These are phyloP conservation scores for Hibiscus tridactylites DNA, from an alignment of 345 rosid species.

Conservation along the genomic window DNA sequence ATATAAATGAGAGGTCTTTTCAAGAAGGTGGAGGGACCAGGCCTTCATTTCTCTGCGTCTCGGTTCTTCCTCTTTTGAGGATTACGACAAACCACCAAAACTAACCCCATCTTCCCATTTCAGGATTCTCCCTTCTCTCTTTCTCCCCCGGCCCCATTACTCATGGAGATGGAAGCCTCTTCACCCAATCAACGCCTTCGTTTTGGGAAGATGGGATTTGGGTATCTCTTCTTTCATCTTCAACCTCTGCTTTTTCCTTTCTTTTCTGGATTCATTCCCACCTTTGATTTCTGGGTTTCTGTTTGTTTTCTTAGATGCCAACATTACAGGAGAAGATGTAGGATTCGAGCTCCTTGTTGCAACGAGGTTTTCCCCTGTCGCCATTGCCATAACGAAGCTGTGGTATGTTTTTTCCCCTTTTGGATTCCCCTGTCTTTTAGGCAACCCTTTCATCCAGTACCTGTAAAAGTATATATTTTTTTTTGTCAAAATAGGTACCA, in stretches of 20 bases:
- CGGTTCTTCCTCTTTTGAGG: conserved; percentile 6
- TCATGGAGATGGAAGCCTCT: conserved; percentile 63
- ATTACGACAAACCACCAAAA: conserved; percentile 10
- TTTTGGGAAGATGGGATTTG: conserved; percentile 93
- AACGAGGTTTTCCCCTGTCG: conserved; percentile 87
- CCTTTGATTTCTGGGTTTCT: neutral
- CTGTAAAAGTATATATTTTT: too few relatives aligned
- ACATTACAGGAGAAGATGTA: conserved; percentile 91
- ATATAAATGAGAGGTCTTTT: neutral
- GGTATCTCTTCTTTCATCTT: conserved; percentile 33
- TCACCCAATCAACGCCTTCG: conserved; percentile 58
- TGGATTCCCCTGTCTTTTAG: neutral
- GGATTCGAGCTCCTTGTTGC: conserved; percentile 91
- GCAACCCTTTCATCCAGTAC: too few relatives aligned
- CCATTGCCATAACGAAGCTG: conserved; percentile 89
- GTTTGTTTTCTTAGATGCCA: conserved; percentile 46
- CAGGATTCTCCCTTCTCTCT: conserved; percentile 16
- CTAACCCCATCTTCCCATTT: conserved; percentile 17
- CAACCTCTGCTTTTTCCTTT: neutral
- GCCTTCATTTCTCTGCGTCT: neutral
- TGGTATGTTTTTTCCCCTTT: conserved; percentile 27
- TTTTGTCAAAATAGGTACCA: too few relatives aligned
- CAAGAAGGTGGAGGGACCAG: neutral
- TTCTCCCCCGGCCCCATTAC: too few relatives aligned
- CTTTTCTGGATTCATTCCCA: neutral